Conservation (phyloP, 2,329 filamentous ascomycete genomes). For the Akanthomyces lecanii region DNA sequence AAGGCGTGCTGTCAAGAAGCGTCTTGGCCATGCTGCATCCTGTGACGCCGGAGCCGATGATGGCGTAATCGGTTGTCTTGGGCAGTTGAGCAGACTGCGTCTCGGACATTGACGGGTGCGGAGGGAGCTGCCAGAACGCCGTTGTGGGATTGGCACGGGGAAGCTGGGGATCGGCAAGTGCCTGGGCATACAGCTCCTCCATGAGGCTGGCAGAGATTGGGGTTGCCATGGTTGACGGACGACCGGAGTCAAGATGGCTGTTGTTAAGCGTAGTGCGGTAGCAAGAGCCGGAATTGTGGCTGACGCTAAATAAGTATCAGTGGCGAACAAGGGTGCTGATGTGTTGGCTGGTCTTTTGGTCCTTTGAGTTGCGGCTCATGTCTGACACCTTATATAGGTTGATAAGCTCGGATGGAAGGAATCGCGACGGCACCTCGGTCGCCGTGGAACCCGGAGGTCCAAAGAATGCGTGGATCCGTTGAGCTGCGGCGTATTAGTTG, state of each 20-base stretch:
- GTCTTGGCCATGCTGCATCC: slow-evolving; percentile 26
- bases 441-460: slow-evolving; percentile 1
- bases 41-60: slow-evolving; percentile 31
- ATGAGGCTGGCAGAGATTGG: background rate
- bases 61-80: slow-evolving; percentile 22
- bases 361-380: background rate
- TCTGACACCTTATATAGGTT: background rate
- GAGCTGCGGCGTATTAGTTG: background rate
- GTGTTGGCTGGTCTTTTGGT: background rate
- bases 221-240: background rate
- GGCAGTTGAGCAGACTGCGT: slow-evolving; percentile 23
- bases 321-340: background rate
- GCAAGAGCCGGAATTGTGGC: background rate
- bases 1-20: slow-evolving; percentile 18
- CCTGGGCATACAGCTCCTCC: slow-evolving; percentile 7
- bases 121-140: slow-evolving; percentile 26
- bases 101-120: slow-evolving; percentile 23
- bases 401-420: background rate
- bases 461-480: background rate
- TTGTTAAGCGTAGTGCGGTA: background rate
- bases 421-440: background rate
- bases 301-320: background rate
- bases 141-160: slow-evolving; percentile 24
- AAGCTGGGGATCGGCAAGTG: slow-evolving; percentile 22
- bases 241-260: background rate